Conservation (phyloP, 129 eudicot species). For the Chrysanthemum seticuspe region DNA sequence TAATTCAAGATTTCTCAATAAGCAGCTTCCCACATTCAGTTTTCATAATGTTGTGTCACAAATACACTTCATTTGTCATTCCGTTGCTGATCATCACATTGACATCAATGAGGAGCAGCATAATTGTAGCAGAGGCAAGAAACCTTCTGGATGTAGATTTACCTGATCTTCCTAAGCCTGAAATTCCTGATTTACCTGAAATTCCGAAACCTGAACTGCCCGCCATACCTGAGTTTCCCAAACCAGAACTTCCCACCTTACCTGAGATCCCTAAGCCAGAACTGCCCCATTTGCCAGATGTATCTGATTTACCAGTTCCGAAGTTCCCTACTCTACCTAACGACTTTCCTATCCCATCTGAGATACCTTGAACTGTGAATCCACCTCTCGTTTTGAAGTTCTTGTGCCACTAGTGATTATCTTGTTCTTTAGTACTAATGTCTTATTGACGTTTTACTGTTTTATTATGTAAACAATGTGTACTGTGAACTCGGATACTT, state of each 20-base stretch:
- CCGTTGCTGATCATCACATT: slow-evolving; percentile 37
- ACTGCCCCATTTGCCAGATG: slow-evolving; percentile 26
- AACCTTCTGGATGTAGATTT: slow-evolving; percentile 35
- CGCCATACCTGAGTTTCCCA: slow-evolving; percentile 26
- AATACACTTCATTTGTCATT: slow-evolving; percentile 27
- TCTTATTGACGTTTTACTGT: slow-evolving; percentile 5
- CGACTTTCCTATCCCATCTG: slow-evolving; percentile 31
- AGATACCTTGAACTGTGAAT: slow-evolving; percentile 28
- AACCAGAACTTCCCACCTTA: slow-evolving; percentile 29
- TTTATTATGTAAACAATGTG: slow-evolving; percentile 2
- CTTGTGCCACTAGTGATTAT: not conserved
- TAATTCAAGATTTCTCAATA: slow-evolving; percentile 9
- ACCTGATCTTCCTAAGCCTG: slow-evolving; percentile 33
- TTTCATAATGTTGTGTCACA: slow-evolving; percentile 24
- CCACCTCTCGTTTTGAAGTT: slow-evolving; percentile 5
- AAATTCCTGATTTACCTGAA: slow-evolving; percentile 34
- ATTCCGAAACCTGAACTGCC: slow-evolving; percentile 31
- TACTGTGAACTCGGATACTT: slow-evolving; percentile 5
- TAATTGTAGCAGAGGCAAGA: slow-evolving; percentile 37
- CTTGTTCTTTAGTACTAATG: not conserved
- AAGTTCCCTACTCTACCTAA: slow-evolving; percentile 32
- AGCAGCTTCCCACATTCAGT: not conserved
- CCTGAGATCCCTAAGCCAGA: slow-evolving; percentile 24
- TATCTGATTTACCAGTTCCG: slow-evolving; percentile 21
- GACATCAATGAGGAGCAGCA: slow-evolving; percentile 30